phyloP scores from a whole-genome alignment of 169 alveolate species.

The Eimeria acervulina region DNA sequence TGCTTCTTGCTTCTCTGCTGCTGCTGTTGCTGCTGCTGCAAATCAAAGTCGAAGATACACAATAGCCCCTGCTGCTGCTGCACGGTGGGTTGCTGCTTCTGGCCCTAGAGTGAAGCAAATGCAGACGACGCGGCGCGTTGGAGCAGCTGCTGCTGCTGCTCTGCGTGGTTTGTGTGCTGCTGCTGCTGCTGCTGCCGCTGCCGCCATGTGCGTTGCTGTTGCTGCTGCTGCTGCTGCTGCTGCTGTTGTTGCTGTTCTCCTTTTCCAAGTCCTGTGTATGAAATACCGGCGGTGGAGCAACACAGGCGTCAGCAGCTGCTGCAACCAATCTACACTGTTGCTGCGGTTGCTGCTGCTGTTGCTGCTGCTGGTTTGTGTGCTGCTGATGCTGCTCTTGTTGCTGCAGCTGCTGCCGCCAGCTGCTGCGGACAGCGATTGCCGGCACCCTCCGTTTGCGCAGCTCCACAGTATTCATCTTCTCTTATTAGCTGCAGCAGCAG shows the following conservation, averaged over 20 bases:
- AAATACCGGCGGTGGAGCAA: background rate
- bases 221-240: slow-evolving; percentile 48
- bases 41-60: background rate
- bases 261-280: background rate
- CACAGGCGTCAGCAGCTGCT: background rate
- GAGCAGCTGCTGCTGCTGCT: background rate
- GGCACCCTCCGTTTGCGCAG: background rate
- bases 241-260: background rate
- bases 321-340: background rate
- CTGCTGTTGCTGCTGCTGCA: background rate
- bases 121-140: background rate
- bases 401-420: background rate
- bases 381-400: slow-evolving; percentile 35
- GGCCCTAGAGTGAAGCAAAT: background rate
- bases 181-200: slow-evolving; percentile 42
- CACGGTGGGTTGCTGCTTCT: background rate
- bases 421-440: background rate
- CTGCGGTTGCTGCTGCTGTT: background rate
- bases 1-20: slow-evolving; percentile 51
- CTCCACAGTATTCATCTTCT: background rate
- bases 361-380: background rate
- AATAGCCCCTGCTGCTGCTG: background rate
- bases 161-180: too few species aligned
- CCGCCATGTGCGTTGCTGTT: background rate
- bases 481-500: background rate